Percentiles rank a stretch among this genome's conserved stretches.
phyloP scores from a whole-genome alignment of 1,284 basidiomycete species.

The Melampsora abietis-canadensis region DNA sequence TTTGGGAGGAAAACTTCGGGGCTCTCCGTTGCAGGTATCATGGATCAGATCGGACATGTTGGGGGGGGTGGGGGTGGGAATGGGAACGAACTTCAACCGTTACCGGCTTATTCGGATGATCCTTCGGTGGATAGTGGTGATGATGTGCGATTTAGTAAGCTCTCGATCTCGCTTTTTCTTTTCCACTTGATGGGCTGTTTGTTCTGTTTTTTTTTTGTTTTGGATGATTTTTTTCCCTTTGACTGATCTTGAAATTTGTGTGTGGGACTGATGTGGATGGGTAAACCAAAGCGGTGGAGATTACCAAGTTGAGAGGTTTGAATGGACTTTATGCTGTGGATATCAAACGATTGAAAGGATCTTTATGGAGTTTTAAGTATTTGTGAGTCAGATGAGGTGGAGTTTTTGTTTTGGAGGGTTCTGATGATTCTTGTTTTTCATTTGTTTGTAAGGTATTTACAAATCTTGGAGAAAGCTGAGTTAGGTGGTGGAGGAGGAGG shows the following conservation, averaged over 20 bases:
- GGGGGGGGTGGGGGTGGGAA: slow-evolving; percentile 23
- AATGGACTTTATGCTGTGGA: slow-evolving; percentile 61
- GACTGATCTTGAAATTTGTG: too few relatives aligned
- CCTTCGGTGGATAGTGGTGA: slow-evolving; percentile 73
- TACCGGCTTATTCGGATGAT: slow-evolving; percentile 69
- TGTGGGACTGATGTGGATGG: too few relatives aligned
- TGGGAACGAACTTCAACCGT: slow-evolving; percentile 45
- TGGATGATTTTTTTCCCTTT: background rate
- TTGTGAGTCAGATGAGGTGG: slow-evolving; percentile 15
- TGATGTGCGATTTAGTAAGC: slow-evolving; percentile 72
- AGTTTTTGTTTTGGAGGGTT: background rate
- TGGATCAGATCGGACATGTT: slow-evolving; percentile 47
- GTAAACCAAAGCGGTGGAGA: slow-evolving; percentile 25
- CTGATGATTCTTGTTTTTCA: background rate
- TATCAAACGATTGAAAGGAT: slow-evolving; percentile 85
- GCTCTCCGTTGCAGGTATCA: slow-evolving; percentile 40
- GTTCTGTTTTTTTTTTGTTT: slow-evolving; percentile 61
- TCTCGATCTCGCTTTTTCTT: slow-evolving; percentile 54
- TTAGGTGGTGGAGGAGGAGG: slow-evolving; percentile 7
- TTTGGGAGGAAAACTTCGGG: slow-evolving; percentile 41
- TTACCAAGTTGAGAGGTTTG: slow-evolving; percentile 33
- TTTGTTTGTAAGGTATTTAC: slow-evolving; percentile 29
- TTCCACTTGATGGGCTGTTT: background rate
- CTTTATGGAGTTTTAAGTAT: slow-evolving; percentile 83
- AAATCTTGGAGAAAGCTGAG: slow-evolving; percentile 39